These are phyloP conservation scores for Apophysomyces elegans DNA, from an alignment of 371 early-diverging fungal species.

Conservation along the genomic window DNA sequence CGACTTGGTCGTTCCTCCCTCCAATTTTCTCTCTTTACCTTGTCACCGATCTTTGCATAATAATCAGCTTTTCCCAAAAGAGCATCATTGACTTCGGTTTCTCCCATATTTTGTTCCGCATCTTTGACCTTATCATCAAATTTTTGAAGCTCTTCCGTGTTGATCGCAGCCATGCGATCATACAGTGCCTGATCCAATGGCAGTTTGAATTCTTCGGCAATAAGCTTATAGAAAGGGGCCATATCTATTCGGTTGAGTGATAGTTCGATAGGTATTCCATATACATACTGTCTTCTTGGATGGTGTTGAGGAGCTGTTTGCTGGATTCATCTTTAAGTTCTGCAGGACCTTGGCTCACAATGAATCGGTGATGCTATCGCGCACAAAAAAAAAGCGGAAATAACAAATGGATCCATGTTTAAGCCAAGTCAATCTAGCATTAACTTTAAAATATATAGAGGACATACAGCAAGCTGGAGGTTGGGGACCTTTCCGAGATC, in stretches of 20 bases:
- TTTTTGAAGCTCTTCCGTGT: constrained; percentile 73
- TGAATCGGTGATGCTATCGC: constrained; percentile 73
- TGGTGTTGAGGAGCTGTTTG: constrained; percentile 59
- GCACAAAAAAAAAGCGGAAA: not conserved
- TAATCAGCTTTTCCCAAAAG: constrained; percentile 92
- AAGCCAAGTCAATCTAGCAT: too few species aligned
- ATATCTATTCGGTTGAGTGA: constrained; percentile 62
- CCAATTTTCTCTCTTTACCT: constrained; percentile 53
- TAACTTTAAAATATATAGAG: not conserved
- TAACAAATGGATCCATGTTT: too few species aligned
- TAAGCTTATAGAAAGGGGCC: constrained; percentile 79
- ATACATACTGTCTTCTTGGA: constrained; percentile 75
- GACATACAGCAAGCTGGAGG: constrained; percentile 61
- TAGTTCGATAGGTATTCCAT: not conserved
- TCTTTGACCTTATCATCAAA: constrained; percentile 87
- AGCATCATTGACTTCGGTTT: constrained; percentile 93
- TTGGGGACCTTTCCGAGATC: constrained; percentile 80
- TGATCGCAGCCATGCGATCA: constrained; percentile 64
- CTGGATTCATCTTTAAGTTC: constrained; percentile 65
- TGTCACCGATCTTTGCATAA: constrained; percentile 93
- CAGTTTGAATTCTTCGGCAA: constrained; percentile 68
- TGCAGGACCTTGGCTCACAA: constrained; percentile 69
- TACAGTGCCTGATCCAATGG: constrained; percentile 59
- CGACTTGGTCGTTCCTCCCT: not conserved
- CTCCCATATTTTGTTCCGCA: constrained; percentile 91